phyloP scores from a whole-genome alignment of 2,329 filamentous ascomycete genomes.

The Pseudogymnoascus sp. region DNA sequence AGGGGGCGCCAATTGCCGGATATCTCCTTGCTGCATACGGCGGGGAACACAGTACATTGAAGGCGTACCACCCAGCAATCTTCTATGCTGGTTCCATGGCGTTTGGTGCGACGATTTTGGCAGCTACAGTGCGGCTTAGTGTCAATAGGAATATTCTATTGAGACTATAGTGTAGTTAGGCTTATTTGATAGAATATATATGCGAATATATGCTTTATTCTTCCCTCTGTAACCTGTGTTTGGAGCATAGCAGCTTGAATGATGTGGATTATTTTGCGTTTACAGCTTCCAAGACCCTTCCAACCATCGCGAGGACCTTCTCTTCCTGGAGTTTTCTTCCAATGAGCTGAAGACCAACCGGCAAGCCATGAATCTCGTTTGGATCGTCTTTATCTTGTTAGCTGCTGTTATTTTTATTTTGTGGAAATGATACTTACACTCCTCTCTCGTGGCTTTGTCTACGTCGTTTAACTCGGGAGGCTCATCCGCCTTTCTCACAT shows the following conservation, averaged over 20 bases:
- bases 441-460: slow-evolving; percentile 1
- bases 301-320: slow-evolving; percentile 78
- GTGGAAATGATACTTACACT: neutral
- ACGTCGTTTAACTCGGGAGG: neutral
- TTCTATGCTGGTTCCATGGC: slow-evolving; percentile 53
- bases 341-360: slow-evolving; percentile 77
- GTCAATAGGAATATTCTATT: slow-evolving; percentile 34
- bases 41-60: slow-evolving; percentile 41
- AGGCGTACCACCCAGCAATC: slow-evolving; percentile 54
- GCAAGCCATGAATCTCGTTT: slow-evolving; percentile 71
- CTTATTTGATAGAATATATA: neutral
- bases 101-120: slow-evolving; percentile 37
- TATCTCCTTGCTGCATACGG: slow-evolving; percentile 51
- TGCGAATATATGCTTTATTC: neutral
- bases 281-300: slow-evolving; percentile 41
- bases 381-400: slow-evolving; percentile 67
- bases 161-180: slow-evolving; percentile 27
- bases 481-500: neutral
- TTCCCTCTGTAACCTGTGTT: no score
- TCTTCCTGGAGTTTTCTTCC: slow-evolving; percentile 77
- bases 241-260: neutral
- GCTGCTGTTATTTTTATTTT: slow-evolving; percentile 50
- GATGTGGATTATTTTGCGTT: neutral
- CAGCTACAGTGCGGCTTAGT: slow-evolving; percentile 38
- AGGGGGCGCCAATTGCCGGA: slow-evolving; percentile 54